Conservation (phyloP, 2,329 filamentous ascomycete genomes). For the Fonsecaea nubica region DNA sequence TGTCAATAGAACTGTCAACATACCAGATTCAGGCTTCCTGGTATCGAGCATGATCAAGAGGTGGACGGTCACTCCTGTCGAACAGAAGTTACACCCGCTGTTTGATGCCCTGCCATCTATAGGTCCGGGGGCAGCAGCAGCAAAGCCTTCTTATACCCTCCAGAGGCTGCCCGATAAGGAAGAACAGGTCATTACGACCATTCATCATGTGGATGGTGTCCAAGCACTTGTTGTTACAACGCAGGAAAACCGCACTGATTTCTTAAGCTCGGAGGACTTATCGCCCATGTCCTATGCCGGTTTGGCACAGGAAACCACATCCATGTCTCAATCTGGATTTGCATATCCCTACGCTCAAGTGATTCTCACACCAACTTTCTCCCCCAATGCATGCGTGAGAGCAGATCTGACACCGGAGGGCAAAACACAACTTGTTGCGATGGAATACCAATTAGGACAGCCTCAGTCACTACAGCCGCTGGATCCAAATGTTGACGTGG, state of each 20-base stretch:
- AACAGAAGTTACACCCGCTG: slow-evolving; percentile 72
- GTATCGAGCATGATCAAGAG: slow-evolving; percentile 77
- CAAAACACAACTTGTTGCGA: slow-evolving; percentile 47
- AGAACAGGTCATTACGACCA: slow-evolving; percentile 28
- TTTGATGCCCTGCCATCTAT: slow-evolving; percentile 71
- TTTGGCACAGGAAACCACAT: slow-evolving; percentile 27
- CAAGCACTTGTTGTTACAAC: slow-evolving; percentile 30
- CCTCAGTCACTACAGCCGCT: slow-evolving; percentile 10
- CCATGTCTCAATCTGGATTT: slow-evolving; percentile 77
- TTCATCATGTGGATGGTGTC: slow-evolving; percentile 20
- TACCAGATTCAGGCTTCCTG: slow-evolving; percentile 66
- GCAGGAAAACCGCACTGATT: slow-evolving; percentile 54
- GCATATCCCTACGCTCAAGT: slow-evolving; percentile 64
- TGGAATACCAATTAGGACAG: slow-evolving; percentile 46
- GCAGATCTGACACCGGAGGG: slow-evolving; percentile 49
- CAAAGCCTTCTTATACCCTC: slow-evolving; percentile 21
- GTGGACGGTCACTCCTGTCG: slow-evolving; percentile 76
- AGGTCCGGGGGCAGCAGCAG: slow-evolving; percentile 16
- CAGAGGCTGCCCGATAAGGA: slow-evolving; percentile 33
- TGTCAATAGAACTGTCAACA: slow-evolving; percentile 57
- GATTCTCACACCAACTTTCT: slow-evolving; percentile 49
- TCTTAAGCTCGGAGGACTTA: slow-evolving; percentile 70
- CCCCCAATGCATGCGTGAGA: slow-evolving; percentile 53
- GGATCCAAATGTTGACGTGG: slow-evolving; percentile 54
- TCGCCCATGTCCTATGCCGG: slow-evolving; percentile 32